Evolutionary conservation across 2,329 filamentous ascomycete genomes (phyloP).

Genomic region (Harringtonia aguacate): DNA sequence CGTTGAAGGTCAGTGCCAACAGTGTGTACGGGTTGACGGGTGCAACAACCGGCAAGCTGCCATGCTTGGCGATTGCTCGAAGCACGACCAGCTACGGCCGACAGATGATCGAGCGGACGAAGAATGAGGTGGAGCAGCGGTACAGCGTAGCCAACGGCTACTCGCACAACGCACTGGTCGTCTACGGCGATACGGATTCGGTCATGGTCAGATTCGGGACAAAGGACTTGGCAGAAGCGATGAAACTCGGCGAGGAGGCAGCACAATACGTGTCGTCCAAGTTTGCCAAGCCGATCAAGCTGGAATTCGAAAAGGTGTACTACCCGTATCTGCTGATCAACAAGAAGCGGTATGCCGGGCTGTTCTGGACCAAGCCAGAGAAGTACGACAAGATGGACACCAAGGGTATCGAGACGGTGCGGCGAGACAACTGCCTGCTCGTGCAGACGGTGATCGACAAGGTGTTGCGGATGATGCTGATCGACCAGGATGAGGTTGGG

Average conservation of each 20-base stretch:
- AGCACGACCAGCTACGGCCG: conserved; percentile 95
- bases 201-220: conserved; percentile 99
- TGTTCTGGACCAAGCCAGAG: conserved; percentile 90
- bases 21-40: conserved; percentile 96
- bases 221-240: conserved; percentile 73
- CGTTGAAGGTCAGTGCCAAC: conserved; percentile 94
- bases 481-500: conserved; percentile 79
- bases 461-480: conserved; percentile 87
- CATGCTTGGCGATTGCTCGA: conserved; percentile 89
- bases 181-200: conserved; percentile 98
- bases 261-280: conserved; percentile 80
- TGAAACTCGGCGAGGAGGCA: conserved; percentile 93
- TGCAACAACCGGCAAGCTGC: conserved; percentile 89
- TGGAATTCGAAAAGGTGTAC: conserved; percentile 99
- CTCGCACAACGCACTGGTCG: conserved; percentile 86
- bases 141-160: conserved; percentile 95
- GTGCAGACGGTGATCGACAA: conserved; percentile 98
- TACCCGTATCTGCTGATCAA: conserved; percentile 98
- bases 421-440: conserved; percentile 88
- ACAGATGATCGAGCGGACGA: conserved; percentile 98
- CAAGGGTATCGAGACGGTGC: conserved; percentile 97
- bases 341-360: conserved; percentile 97
- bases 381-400: conserved; percentile 99
- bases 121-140: conserved; percentile 81
- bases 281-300: conserved; percentile 93